Percentiles rank a stretch among this genome's conserved stretches.
Conservation (phyloP, 495 filamentous ascomycete species). For the Penicillium pancosmium region DNA sequence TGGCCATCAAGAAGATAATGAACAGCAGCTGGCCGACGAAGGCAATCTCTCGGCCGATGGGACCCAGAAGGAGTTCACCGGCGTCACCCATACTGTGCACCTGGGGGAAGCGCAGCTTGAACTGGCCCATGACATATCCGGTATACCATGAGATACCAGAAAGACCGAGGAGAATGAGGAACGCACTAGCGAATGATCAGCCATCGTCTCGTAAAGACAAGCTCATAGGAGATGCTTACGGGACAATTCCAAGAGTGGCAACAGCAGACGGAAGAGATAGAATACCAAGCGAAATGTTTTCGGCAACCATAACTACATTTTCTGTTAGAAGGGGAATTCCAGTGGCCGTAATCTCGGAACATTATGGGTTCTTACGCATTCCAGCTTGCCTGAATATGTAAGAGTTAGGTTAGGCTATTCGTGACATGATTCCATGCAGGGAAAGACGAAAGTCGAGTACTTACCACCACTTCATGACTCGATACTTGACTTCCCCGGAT, state of each 20-base stretch:
- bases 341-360: not conserved
- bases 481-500: slow-evolving; percentile 39
- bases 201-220: not conserved
- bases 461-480: slow-evolving; percentile 42
- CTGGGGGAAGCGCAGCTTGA: slow-evolving; percentile 26
- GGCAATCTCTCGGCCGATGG: slow-evolving; percentile 66
- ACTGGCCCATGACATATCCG: slow-evolving; percentile 26
- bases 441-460: slow-evolving; percentile 1
- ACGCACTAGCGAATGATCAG: slow-evolving; percentile 13
- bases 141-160: slow-evolving; percentile 53
- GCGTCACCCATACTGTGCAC: slow-evolving; percentile 61
- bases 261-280: slow-evolving; percentile 61
- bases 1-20: slow-evolving; percentile 73
- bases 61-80: slow-evolving; percentile 66
- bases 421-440: not conserved
- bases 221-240: slow-evolving; percentile 45
- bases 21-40: slow-evolving; percentile 64
- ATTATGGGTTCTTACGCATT: slow-evolving; percentile 23
- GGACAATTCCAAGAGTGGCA: slow-evolving; percentile 61
- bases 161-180: slow-evolving; percentile 55
- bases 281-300: slow-evolving; percentile 63
- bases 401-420: not conserved
- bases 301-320: slow-evolving; percentile 57
- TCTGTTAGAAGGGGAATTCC: slow-evolving; percentile 5
- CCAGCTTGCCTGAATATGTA: slow-evolving; percentile 24